These are phyloP conservation scores for Metschnikowia continentalis DNA, from an alignment of 805 yeast genomes.

Conservation along the genomic window DNA sequence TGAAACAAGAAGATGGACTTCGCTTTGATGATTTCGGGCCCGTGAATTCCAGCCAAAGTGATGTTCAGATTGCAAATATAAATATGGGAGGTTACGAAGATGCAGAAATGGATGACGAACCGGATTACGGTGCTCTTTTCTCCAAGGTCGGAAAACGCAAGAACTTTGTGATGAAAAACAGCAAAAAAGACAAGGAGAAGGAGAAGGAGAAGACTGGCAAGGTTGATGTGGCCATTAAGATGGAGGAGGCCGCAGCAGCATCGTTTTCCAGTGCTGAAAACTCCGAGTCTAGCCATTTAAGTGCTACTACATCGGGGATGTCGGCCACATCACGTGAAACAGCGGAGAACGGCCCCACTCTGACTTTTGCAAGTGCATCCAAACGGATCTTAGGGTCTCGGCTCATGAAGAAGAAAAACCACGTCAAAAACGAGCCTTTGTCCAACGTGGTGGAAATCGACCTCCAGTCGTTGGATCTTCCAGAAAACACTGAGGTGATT, in stretches of 20 bases:
- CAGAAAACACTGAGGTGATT: constrained; percentile 35
- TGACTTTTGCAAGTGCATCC: constrained; percentile 31
- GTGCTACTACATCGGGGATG: constrained; percentile 8
- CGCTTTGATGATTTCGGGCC: neutral
- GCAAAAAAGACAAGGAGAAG: constrained; percentile 15
- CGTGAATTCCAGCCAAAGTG: neutral
- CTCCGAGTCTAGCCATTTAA: constrained; percentile 10
- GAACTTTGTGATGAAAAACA: constrained; percentile 23
- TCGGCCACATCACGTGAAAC: neutral
- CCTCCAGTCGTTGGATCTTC: constrained; percentile 36
- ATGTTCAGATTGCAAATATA: neutral
- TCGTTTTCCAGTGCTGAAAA: constrained; percentile 16
- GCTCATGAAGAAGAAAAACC: constrained; percentile 29
- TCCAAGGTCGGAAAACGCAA: constrained; percentile 41
- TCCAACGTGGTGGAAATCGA: constrained; percentile 37
- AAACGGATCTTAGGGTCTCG: constrained; percentile 40
- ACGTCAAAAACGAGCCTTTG: neutral
- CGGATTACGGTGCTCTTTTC: constrained; percentile 42
- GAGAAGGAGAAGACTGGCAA: neutral
- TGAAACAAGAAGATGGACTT: constrained; percentile 11
- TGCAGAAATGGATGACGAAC: constrained; percentile 19
- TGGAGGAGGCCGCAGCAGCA: neutral
- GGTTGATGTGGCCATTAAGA: neutral
- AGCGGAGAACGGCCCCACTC: constrained; percentile 4
- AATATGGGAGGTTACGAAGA: neutral